Base-by-base conservation (phyloP, 1,284 basidiomycete genomes). In the Stygiomarasmius scandens region DNA sequence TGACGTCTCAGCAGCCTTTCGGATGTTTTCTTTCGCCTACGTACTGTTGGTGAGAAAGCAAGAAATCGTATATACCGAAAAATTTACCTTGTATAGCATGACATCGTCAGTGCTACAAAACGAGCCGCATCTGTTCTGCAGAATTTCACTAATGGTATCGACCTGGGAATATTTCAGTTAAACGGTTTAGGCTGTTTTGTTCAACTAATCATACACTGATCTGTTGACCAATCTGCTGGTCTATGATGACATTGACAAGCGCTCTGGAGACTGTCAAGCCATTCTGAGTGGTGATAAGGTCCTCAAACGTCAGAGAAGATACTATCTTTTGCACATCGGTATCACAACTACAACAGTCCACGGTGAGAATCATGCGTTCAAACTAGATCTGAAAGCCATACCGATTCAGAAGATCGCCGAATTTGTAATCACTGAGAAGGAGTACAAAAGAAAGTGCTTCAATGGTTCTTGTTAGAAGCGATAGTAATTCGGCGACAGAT, bases 21-120 rank as follows among this genome's bases (percentile, higher is more conserved):
- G 90, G 46, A 98, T 83, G 64, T 90, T 93, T 74, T 99, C 97
- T 69, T 94, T 91, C 1, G 96, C 96, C 91, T 95, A 65, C 41
- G 58, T 24, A 19, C 49, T 47, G 49, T 56, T 59, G 47, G 14
- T 19, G 27, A 62, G 49, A 27, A 29, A 54, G 49, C n/a, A 36
- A 44, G 60, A 45, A n/a, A 43, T 52, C 9, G 59, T 48, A 22
- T n/a, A 29, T 50, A 54, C 38, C 24, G 19, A 16, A 52, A 60
- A n/a, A 59, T 71, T 62, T 61, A 86, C 93, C 80, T 99, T 99
- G 81, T 99, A 98, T 50, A 98, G 77, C 78, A 98, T 92, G 45
- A 99, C 97, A 74, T 99, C 97, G 68, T 98, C 97, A 0, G 96
- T 91, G 66, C 94, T 96, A 74, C 96, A 98, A 82, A 99, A 99